Conservation (phyloP, 1,284 basidiomycete genomes). For the Athelia psychrophila region DNA sequence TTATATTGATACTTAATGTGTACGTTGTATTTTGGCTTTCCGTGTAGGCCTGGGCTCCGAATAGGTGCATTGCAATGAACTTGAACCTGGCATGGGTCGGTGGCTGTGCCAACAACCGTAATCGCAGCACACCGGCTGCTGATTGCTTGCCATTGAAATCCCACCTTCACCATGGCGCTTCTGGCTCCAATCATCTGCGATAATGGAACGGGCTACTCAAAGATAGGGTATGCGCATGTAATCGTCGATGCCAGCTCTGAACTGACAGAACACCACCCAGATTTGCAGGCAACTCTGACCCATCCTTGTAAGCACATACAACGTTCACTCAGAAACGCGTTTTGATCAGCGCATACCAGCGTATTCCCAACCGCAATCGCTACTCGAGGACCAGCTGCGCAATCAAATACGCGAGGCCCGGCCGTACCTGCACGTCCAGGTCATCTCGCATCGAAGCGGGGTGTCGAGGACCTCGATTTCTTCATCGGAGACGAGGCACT, state of each 20-base stretch:
- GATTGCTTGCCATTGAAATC: constrained; percentile 7
- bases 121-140: constrained; percentile 13
- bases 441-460: constrained; percentile 93
- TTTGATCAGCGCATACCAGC: constrained; percentile 32
- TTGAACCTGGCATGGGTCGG: too few relatives aligned
- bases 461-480: constrained; percentile 99
- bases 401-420: constrained; percentile 65
- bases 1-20: too few relatives aligned
- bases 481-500: constrained; percentile 99
- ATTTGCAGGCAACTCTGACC: constrained; percentile 98
- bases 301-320: constrained; percentile 76
- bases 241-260: background rate
- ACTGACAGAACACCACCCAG: constrained; percentile 39
- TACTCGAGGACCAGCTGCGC: constrained; percentile 68
- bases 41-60: too few relatives aligned
- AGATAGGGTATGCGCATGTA: constrained; percentile 80
- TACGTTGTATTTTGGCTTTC: too few relatives aligned
- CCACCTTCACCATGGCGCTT: constrained; percentile 57
- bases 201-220: constrained; percentile 97
- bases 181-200: constrained; percentile 93
- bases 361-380: constrained; percentile 97
- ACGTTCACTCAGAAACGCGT: background rate
- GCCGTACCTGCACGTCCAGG: constrained; percentile 84
- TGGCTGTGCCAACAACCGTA: constrained; percentile 19
- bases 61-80: too few relatives aligned